Evolutionary conservation across 305 asterid species (phyloP).

Genomic region (Fraxinus ornus): DNA sequence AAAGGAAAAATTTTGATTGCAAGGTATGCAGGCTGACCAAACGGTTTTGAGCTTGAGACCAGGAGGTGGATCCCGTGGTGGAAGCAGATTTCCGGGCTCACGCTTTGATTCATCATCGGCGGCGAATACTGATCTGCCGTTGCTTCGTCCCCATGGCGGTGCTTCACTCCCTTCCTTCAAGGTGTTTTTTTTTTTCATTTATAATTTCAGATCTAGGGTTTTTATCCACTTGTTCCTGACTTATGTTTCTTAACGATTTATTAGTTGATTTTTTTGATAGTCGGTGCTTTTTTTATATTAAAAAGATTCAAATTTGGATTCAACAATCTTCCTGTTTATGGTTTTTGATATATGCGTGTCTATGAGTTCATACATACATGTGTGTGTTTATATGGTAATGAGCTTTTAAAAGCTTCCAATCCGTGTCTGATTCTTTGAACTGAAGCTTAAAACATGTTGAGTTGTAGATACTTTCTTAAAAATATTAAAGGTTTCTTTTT

Average conservation of each 20-base stretch:
- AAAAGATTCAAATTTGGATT: not conserved
- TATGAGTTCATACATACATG: not conserved
- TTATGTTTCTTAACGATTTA: not conserved
- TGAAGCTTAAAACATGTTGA: not conserved
- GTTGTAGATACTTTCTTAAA: not conserved
- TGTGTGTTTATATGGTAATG: not conserved
- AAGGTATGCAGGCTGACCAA: constrained; percentile 33
- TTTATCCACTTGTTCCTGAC: not conserved
- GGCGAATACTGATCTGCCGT: constrained; percentile 29
- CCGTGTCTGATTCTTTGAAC: not conserved
- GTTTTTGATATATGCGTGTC: not conserved
- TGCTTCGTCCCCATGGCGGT: constrained; percentile 29
- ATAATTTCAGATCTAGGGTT: constrained; percentile 18
- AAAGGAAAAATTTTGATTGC: constrained; percentile 16
- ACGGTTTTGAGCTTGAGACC: constrained; percentile 35
- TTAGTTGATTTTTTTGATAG: not conserved
- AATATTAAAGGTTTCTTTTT: not conserved
- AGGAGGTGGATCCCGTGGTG: constrained; percentile 31
- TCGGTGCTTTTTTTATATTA: not conserved
- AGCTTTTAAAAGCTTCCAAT: not conserved
- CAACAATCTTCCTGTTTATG: not conserved
- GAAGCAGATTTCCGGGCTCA: constrained; percentile 28
- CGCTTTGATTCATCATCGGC: constrained; percentile 31
- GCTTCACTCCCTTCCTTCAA: constrained; percentile 21
- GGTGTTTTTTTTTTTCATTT: constrained; percentile 10